These are phyloP conservation scores for Scorias spongiosa DNA, from an alignment of 2,329 filamentous ascomycete genomes.

Conservation along the genomic window DNA sequence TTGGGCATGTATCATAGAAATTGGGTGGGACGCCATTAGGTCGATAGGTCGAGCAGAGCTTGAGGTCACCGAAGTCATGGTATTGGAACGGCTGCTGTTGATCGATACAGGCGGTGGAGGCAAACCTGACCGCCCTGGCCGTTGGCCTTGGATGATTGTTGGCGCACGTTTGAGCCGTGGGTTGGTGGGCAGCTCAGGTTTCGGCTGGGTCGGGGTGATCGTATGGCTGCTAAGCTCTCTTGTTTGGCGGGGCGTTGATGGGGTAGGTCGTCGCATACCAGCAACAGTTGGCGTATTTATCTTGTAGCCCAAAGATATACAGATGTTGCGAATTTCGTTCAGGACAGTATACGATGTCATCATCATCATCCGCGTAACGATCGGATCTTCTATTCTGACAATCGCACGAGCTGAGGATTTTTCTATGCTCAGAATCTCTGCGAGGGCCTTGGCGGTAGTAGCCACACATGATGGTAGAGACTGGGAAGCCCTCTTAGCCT, in stretches of 20 bases:
- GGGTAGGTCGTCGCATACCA: background rate
- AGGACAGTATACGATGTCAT: slow-evolving; percentile 43
- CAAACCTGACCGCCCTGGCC: slow-evolving; percentile 14
- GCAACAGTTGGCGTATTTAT: slow-evolving; percentile 9
- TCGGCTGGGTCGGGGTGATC: slow-evolving; percentile 33
- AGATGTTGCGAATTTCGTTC: slow-evolving; percentile 45
- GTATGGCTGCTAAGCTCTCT: slow-evolving; percentile 18
- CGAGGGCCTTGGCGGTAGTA: background rate
- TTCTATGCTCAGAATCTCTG: background rate
- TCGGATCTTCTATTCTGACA: slow-evolving; percentile 39
- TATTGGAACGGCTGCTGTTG: slow-evolving; percentile 39
- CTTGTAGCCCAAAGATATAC: slow-evolving; percentile 33
- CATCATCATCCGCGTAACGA: slow-evolving; percentile 43
- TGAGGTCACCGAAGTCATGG: slow-evolving; percentile 27
- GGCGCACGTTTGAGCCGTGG: slow-evolving; percentile 20
- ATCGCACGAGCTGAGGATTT: slow-evolving; percentile 20
- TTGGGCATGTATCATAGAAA: slow-evolving; percentile 28
- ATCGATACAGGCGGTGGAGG: slow-evolving; percentile 27
- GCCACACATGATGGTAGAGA: background rate
- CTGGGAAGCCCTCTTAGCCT: background rate
- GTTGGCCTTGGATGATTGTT: background rate
- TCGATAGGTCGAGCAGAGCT: slow-evolving; percentile 70
- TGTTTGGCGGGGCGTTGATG: slow-evolving; percentile 13
- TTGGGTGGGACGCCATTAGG: slow-evolving; percentile 41
- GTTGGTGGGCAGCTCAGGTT: slow-evolving; percentile 21